Base-by-base conservation (phyloP, 345 rosid genomes). In the Brassica napus region DNA sequence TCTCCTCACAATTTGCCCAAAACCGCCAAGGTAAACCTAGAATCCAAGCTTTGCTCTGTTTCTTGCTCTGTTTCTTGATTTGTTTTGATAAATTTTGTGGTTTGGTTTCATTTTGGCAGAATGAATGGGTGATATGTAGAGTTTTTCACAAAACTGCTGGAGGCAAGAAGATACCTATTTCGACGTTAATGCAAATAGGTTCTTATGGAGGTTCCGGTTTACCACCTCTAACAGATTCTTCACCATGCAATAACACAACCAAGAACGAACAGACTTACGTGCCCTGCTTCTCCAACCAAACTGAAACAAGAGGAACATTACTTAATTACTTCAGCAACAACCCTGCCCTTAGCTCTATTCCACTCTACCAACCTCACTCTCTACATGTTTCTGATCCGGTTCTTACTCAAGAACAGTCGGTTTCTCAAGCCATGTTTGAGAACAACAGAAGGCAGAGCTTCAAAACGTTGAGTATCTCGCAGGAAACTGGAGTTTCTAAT, bases 281-380 rank as follows among this genome's bases (percentile, higher is more conserved):
- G 94, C 94, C 98, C 97, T 94, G 98, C 98, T 94, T 94, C 98
- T 94, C 98, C 98, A 91, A 85, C 81, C 76, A 88, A 26, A 65
- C 24, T 42, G 85, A 87, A 68, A 80, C 64, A 37, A 83, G 82
- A 75, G 83, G 82, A 73, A 81, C 78, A 79, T 67, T 79, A 74
- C 69, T 73, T 31, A 83, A 72, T 49, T 71, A 10, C 75, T 79
- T 85, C 72, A 83, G 42, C 88, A 84, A 83, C 75, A 84, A 83
- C 75, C 82, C 83, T 73, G 57, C 67, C 28, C 32, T 81, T 9
- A 44, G 15, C 77, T 83, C 78, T 12, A 26, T 52, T 52, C 81
- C 90, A 26, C 71, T 86, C 4, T 79, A 74, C 74, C 78, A 86
- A 5, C 24, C 83, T 55, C 90, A 86, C 12, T 6, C 84, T 14